Conservation (phyloP, 2,329 filamentous ascomycete species). For the Grosmannia huntii region DNA sequence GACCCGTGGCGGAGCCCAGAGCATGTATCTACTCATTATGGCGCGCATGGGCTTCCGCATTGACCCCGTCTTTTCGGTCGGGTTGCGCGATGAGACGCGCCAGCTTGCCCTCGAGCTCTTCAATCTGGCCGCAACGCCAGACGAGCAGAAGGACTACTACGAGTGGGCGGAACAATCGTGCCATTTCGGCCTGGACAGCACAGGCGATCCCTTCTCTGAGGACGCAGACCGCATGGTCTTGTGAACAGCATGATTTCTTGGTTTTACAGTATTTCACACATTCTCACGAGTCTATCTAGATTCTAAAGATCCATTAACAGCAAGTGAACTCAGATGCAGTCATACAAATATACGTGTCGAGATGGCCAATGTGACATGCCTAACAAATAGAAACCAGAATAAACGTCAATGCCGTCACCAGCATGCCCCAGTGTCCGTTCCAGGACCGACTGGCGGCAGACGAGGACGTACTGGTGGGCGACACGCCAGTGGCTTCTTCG, state of each 20-base stretch:
- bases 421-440: neutral
- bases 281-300: no score
- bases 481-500: conserved; percentile 29
- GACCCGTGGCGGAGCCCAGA: conserved; percentile 58
- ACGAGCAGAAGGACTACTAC: conserved; percentile 34
- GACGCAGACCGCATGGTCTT: neutral
- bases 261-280: no score
- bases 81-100: conserved; percentile 48
- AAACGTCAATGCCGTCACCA: neutral
- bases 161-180: conserved; percentile 13
- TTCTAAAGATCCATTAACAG: no score
- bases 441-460: neutral
- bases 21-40: conserved; percentile 65
- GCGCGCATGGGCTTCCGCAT: conserved; percentile 69
- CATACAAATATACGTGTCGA: no score
- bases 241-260: no score
- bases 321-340: neutral
- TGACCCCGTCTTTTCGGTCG: conserved; percentile 49
- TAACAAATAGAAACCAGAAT: neutral
- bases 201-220: conserved; percentile 4
- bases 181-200: neutral
- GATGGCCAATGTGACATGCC: no score
- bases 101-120: conserved; percentile 73
- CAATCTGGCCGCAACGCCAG: conserved; percentile 68
- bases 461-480: conserved; percentile 16